Evolutionary conservation across 768 basidiomycete genomes (phyloP).

Genomic region (Trametes cinnabarina): DNA sequence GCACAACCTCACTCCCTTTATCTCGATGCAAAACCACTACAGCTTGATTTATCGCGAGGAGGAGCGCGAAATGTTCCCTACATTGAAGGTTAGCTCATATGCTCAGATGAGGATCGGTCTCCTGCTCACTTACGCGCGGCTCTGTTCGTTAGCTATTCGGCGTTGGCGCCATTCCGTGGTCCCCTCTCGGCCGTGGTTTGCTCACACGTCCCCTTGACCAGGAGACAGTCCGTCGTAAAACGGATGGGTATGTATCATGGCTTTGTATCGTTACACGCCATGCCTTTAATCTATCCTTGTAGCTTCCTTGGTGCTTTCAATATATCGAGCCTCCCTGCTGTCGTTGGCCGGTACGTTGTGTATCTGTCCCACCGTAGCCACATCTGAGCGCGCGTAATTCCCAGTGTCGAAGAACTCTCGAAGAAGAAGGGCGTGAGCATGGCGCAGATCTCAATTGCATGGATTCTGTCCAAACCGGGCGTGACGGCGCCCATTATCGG

Average conservation of each 20-base stretch:
- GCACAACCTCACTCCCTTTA: constrained; percentile 48
- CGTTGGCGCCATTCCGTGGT: constrained; percentile 38
- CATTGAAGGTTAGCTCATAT: constrained; percentile 31
- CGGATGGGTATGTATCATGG: constrained; percentile 21
- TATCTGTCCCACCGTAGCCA: neutral
- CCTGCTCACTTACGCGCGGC: no score
- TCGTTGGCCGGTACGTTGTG: constrained; percentile 34
- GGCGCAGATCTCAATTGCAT: constrained; percentile 39
- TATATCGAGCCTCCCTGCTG: constrained; percentile 28
- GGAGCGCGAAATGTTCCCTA: constrained; percentile 57
- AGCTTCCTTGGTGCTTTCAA: neutral
- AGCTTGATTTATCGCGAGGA: constrained; percentile 59
- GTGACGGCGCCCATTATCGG: constrained; percentile 45
- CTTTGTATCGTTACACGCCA: no score
- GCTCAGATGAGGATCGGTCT: neutral
- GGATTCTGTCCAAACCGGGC: constrained; percentile 24
- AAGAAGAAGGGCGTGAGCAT: constrained; percentile 39
- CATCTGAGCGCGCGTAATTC: no score
- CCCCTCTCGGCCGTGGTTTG: constrained; percentile 35
- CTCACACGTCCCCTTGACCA: constrained; percentile 33
- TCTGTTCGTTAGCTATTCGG: no score
- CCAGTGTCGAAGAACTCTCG: constrained; percentile 36
- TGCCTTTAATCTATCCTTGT: no score
- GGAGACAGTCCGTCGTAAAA: constrained; percentile 25
- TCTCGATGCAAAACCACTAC: constrained; percentile 65